Base-by-base conservation (phyloP, 208 protist species). In the Leptomonas pyrrhocoris region DNA sequence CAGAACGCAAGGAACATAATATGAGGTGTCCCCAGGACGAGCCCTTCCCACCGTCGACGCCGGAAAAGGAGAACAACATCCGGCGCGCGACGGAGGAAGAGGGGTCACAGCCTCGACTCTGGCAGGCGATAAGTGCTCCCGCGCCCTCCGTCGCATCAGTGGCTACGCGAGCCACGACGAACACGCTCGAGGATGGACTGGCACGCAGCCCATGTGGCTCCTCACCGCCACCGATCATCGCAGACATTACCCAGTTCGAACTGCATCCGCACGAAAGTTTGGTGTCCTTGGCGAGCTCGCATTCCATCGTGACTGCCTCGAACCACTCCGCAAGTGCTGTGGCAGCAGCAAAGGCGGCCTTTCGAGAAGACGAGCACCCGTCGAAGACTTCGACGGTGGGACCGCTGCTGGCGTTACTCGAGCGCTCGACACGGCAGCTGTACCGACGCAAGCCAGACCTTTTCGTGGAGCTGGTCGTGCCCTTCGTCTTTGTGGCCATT, bases 401-500 rank as follows among this genome's bases (percentile, higher is more conserved):
- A 0, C 73, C 76, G 54, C 50, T 84, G 54, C 27, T 78, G 8
- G 79, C 76, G 7, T 30, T 83, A 31, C 31, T 86, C 1, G 51
- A 74, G 36, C 77, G 84, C 28, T 55, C 55, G 11, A 28, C 57
- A 0, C 63, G 65, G 13, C 71, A 86, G 64, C 58, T 73, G 1
- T 81, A 66, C 27, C 78, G 61, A 0, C 30, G 30, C 18, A 80
- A 78, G 72, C 0, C 71, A 9, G 51, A 54, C 28, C 34, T 86
- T 13, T 0, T 85, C 0, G 13, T 83, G 2, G 85, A 90, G 38
- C 2, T 90, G 1, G 2, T 79, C 0, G 58, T 86, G 12, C 85
- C 85, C 2, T 18, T 88, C 2, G 5, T 88, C 34, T 90, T 90
- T 51, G 50, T 88, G 0, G 45, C 36, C 0, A 55, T 79, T n/a